Base-by-base conservation (phyloP, 495 filamentous ascomycete species). In the Cudoniella acicularis region DNA sequence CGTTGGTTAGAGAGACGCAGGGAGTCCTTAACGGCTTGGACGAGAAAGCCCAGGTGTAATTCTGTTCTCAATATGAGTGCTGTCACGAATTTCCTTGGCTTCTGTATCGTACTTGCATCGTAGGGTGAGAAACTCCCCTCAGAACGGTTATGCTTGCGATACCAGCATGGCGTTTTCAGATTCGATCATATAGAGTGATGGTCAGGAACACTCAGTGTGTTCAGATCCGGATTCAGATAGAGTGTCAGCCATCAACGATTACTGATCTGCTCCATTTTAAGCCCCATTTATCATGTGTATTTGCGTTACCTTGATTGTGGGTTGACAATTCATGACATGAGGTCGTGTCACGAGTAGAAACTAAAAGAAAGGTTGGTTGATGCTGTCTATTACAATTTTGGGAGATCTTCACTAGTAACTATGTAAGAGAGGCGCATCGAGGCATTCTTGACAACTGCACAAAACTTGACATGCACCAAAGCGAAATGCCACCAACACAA, bases 1-100 rank as follows among this genome's bases (percentile, higher is more conserved):
- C 86, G 6, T 73, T 96, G 23, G 89, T 97, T 45, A 83, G 75
- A 59, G 83, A 91, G 66, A 84, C 87, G 3, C 91, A 96, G 69
- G 78, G 69, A 16, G 68, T 81, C 10, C 69, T 95, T 52, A 84
- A 77, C 64, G 73, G 72, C 23, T 64, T 96, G 45, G 91, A 96
- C 72, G 71, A 49, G 6, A 54, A 52, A 16, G 51, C 47, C 4
- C 21, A 20, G 20, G 11, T 40, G 46, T 59, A 56, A 48, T 56
- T n/a, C n/a, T 41, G 13, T 57, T 56, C 27, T 26, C 21, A n/a
- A 46, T 26, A 10, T 10, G 24, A 27, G 23, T n/a, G 23, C 11
- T 10, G 41, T 59, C 42, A 60, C 61, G 61, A 61, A 57, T 61
- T 25, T 56, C 52, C 18, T 61, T 61, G n/a, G 21, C 9, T 49